Base-by-base conservation (phyloP, 164 flowering plant genomes). In the Vitis labrusca region DNA sequence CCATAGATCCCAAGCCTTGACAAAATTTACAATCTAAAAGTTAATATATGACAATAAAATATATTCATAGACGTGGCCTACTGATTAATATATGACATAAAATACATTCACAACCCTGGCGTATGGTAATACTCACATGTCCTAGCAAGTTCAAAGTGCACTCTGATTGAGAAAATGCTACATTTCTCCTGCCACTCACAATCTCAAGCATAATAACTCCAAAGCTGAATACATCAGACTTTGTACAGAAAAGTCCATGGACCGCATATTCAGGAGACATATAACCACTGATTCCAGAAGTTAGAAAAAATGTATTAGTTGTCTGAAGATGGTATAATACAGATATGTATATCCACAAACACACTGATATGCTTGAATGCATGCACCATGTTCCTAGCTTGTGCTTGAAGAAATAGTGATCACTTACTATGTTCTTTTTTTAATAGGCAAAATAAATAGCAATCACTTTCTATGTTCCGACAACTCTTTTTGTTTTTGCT, bases 211-310 rank as follows among this genome's bases (percentile, higher is more conserved):
- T 0, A 4, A 73, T 1, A 1, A 73, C 67, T 15, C 71, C 76
- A 13, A 19, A 72, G 50, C 74, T 72, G 19, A 57, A 72, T 2
- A 72, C 65, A 59, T 65, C 74, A 0, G 64, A 63, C 17, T 72
- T 65, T 50, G 13, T 30, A 1, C 70, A 72, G 47, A 62, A 64
- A 12, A 6, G 10, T 10, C 74, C 74, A 14, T 59, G 14, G 17
- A 72, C 19, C 16, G 60, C 74, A 32, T 72, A 72, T 44, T 73
- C 76, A 0, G 76, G 71, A 7, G 76, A 59, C 75, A 73, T 66
- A 15, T 73, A 73, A 17, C 71, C 73, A 55, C 67, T 70, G 55
- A 12, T 37, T 29, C 13, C 48, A 52, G 10, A 52, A 9, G 0
- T 5, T 23, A 23, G 27, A 23, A 23, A 23, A 23, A 23, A 23